phyloP scores from a whole-genome alignment of 2,329 filamentous ascomycete species.

The Ophiostoma fasciatum region DNA sequence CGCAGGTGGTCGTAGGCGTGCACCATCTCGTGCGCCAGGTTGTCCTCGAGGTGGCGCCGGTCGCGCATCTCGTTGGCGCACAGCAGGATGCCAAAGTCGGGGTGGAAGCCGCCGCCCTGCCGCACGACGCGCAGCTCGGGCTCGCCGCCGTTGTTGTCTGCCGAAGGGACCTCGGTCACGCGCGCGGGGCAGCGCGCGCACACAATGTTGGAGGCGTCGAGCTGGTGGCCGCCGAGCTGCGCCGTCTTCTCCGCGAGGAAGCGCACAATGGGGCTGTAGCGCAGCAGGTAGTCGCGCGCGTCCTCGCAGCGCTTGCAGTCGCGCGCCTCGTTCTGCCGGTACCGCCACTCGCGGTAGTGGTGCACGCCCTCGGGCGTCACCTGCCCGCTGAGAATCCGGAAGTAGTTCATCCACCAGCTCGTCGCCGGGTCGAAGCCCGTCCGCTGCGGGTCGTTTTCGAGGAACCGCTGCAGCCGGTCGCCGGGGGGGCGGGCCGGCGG shows the following conservation, averaged over 20 bases:
- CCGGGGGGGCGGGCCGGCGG: not conserved
- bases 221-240: slow-evolving; percentile 55
- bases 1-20: slow-evolving; percentile 89
- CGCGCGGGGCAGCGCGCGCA: slow-evolving; percentile 62
- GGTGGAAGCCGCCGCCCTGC: slow-evolving; percentile 68
- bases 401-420: slow-evolving; percentile 69
- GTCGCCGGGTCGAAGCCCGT: slow-evolving; percentile 49
- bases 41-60: slow-evolving; percentile 76
- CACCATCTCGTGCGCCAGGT: slow-evolving; percentile 92
- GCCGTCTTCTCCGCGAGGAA: slow-evolving; percentile 75
- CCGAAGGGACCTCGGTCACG: slow-evolving; percentile 34
- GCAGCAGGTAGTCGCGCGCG: slow-evolving; percentile 69
- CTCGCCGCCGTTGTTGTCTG: not conserved
- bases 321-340: slow-evolving; percentile 56
- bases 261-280: slow-evolving; percentile 71
- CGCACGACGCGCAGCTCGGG: slow-evolving; percentile 35
- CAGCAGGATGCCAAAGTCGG: slow-evolving; percentile 73
- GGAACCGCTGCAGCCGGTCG: slow-evolving; percentile 9
- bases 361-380: slow-evolving; percentile 55
- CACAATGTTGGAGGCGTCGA: slow-evolving; percentile 61
- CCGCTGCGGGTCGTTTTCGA: slow-evolving; percentile 42
- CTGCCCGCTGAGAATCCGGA: slow-evolving; percentile 61
- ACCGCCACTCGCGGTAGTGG: slow-evolving; percentile 65
- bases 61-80: slow-evolving; percentile 85
- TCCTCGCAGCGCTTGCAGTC: slow-evolving; percentile 74